Conservation (phyloP, 805 yeast genomes). For the Candida ipomoeae region DNA sequence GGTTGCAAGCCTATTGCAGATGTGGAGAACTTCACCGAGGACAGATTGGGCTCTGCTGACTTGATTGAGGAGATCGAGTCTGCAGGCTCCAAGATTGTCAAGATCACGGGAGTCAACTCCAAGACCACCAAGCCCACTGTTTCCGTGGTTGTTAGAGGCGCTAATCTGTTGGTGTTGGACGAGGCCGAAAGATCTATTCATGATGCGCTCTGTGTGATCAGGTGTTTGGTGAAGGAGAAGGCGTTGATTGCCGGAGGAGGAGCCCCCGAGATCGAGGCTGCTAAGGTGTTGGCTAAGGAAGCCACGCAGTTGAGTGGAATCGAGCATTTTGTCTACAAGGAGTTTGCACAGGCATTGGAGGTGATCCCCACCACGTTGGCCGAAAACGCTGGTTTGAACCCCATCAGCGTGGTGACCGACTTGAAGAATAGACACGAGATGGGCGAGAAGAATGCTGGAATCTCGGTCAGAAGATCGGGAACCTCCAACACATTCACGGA, state of each 20-base stretch:
- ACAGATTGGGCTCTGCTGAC: constrained; percentile 88
- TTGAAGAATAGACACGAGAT: constrained; percentile 84
- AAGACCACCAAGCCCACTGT: constrained; percentile 66
- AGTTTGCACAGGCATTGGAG: constrained; percentile 87
- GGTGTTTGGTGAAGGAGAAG: constrained; percentile 83
- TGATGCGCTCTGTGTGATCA: constrained; percentile 91
- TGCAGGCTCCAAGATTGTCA: constrained; percentile 84
- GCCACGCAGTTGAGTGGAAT: constrained; percentile 73
- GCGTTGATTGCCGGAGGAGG: constrained; percentile 98
- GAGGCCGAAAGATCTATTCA: constrained; percentile 97
- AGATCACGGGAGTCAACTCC: constrained; percentile 68
- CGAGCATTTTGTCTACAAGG: constrained; percentile 86
- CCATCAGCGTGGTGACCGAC: constrained; percentile 88
- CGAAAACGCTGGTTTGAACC: constrained; percentile 91
- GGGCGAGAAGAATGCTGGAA: constrained; percentile 93
- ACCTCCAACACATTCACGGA: constrained; percentile 88
- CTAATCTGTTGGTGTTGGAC: constrained; percentile 83
- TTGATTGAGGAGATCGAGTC: constrained; percentile 86
- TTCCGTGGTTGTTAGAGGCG: constrained; percentile 91
- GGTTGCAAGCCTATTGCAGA: constrained; percentile 98
- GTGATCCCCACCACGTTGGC: constrained; percentile 92
- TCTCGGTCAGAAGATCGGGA: constrained; percentile 89
- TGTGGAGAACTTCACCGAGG: constrained; percentile 88
- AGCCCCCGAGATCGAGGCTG: constrained; percentile 91
- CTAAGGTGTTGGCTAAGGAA: constrained; percentile 69